Evolutionary conservation across 371 early-diverging fungal species (phyloP).

Genomic region (Haplosporangium sp.): DNA sequence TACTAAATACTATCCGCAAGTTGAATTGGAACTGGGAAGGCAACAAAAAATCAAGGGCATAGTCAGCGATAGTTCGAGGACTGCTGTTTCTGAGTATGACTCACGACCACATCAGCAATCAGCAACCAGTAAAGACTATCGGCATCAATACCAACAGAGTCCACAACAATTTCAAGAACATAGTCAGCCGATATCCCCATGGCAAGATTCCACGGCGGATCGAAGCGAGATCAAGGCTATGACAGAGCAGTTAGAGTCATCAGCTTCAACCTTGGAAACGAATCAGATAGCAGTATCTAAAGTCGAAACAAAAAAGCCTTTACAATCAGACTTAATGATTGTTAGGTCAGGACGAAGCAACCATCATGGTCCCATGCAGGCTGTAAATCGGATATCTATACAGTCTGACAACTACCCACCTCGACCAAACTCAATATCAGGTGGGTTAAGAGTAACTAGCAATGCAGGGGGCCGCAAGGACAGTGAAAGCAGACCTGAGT

Average conservation of each 20-base stretch:
- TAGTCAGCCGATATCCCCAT: not conserved
- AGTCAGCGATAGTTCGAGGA: not conserved
- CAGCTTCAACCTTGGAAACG: not conserved
- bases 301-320: not conserved
- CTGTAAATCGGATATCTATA: not conserved
- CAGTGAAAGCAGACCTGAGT: not conserved
- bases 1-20: not conserved
- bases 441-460: not conserved
- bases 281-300: not conserved
- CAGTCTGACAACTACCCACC: not conserved
- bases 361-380: not conserved
- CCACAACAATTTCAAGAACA: conserved; percentile 1
- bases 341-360: not conserved
- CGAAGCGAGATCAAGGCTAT: not conserved
- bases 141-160: not conserved
- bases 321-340: not conserved
- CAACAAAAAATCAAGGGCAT: conserved; percentile 9
- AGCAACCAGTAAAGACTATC: not conserved
- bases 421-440: not conserved
- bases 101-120: not conserved
- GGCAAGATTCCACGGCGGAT: not conserved
- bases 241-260: not conserved
- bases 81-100: not conserved
- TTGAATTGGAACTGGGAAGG: conserved; percentile 19
- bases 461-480: not conserved